Percentiles rank a stretch among this genome's conserved stretches.
phyloP scores from a whole-genome alignment of 2,329 filamentous ascomycete species.

The Colletotrichum limetticola region DNA sequence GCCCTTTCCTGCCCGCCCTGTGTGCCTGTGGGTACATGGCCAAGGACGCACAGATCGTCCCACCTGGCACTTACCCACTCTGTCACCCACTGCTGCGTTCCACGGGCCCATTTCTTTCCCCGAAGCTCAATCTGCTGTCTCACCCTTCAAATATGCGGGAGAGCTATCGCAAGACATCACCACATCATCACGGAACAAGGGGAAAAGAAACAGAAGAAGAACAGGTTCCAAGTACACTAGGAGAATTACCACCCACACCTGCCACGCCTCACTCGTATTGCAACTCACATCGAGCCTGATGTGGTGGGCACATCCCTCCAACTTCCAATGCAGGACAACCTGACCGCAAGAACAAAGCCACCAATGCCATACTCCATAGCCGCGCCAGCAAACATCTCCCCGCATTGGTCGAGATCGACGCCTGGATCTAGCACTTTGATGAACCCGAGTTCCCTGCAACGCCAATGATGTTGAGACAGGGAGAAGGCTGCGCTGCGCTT shows the following conservation, averaged over 20 bases:
- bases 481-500: not conserved
- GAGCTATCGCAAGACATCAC: slow-evolving; percentile 1
- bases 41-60: not conserved
- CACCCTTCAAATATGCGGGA: not conserved
- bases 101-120: not conserved
- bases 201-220: not conserved
- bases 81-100: no score
- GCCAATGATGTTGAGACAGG: not conserved
- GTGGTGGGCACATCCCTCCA: not conserved
- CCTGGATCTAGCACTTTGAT: not conserved
- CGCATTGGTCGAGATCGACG: slow-evolving; percentile 14
- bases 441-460: not conserved
- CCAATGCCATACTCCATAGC: slow-evolving; percentile 13
- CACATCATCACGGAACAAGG: not conserved
- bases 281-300: not conserved
- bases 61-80: not conserved
- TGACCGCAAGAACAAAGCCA: slow-evolving; percentile 16
- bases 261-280: slow-evolving; percentile 10
- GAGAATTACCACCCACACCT: not conserved
- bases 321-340: slow-evolving; percentile 7
- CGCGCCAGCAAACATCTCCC: slow-evolving; percentile 20
- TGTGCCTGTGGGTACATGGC: no score
- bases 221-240: not conserved
- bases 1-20: no score
- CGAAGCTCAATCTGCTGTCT: slow-evolving; percentile 7